Evolutionary conservation across 1,284 basidiomycete species (phyloP).

Genomic region (Inonotus obliquus): DNA sequence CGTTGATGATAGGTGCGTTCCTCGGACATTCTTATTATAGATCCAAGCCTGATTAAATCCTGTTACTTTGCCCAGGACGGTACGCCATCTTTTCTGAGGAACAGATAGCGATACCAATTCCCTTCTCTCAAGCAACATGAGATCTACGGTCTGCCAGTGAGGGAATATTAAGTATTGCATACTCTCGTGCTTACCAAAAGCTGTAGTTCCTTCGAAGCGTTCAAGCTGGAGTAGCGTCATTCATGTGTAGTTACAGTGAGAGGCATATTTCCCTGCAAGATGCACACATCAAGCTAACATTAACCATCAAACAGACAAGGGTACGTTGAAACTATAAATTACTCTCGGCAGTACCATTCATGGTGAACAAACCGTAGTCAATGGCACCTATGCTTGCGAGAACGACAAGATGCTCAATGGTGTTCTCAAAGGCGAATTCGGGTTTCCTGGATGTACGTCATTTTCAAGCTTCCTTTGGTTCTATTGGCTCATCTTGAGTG

Average conservation of each 20-base stretch:
- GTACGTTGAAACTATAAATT: constrained; percentile 1
- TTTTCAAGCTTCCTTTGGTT: not conserved
- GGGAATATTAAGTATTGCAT: constrained; percentile 15
- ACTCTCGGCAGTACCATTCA: not conserved
- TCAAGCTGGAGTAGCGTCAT: constrained; percentile 59
- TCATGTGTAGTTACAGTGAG: constrained; percentile 74
- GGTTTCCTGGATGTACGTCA: constrained; percentile 49
- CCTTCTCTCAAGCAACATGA: constrained; percentile 35
- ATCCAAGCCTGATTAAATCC: not conserved
- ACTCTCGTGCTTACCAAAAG: not conserved
- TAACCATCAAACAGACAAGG: constrained; percentile 15
- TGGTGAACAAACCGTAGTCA: constrained; percentile 28
- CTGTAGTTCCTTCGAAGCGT: constrained; percentile 37
- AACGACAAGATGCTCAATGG: constrained; percentile 51
- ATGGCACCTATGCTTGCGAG: constrained; percentile 50
- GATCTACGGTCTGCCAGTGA: constrained; percentile 48
- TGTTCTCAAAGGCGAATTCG: constrained; percentile 53
- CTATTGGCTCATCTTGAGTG: not conserved
- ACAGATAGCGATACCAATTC: not conserved
- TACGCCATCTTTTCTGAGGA: not conserved
- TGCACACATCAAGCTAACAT: not conserved
- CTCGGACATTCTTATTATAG: not conserved
- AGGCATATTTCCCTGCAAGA: not conserved
- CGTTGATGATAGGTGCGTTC: constrained; percentile 47
- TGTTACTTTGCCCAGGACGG: constrained; percentile 2